Base-by-base conservation (phyloP, 2,329 filamentous ascomycete species). In the Calonectria hawksworthii region DNA sequence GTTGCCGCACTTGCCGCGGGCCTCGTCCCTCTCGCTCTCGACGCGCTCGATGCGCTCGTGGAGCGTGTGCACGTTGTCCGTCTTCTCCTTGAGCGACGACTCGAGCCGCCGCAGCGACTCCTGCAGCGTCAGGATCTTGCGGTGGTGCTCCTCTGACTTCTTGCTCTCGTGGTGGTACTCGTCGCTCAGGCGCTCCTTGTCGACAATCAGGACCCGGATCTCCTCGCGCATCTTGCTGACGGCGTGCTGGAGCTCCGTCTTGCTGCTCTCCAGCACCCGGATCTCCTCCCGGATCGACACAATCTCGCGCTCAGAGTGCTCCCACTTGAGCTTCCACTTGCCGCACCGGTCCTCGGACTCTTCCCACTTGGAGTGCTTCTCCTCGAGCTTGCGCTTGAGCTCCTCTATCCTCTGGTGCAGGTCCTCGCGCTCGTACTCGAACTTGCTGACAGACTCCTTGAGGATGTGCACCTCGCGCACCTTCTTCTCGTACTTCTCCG, bases 301-400 rank as follows among this genome's bases (percentile, higher is more conserved):
- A 28, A 63, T 63, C 36, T 63, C 56, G 23, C 56, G 56, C 34
- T 63, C 56, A 8, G 32, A 38, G 34, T 63, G 56, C 36, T 63
- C 56, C 56, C 56, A 63, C 56, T 63, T 63, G 34, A 63, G 56
- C 56, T 63, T 63, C 56, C 56, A 63, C 56, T 63, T 63, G 56
- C 56, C 56, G 34, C 56, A 63, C 23, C 56, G 56, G 16, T 63
- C 56, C 36, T 63, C 56, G 1, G 34, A 26, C 3, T 41, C 56
- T 21, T 63, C 56, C 56, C 34, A 41, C 32, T 36, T 36, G 56
- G n/a, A 9, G 56, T 36, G 56, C 34, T 63, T 41, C 56, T 63
- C 56, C 5, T 63, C 56, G 11, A 63, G 34, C 16, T 41, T 41
- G 56, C 56, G 56, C 56, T 63, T 63, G n/a, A 63, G 56, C 14